Evolutionary conservation across 495 filamentous ascomycete genomes (phyloP), one percentile per base, ranked within the genome.

Genomic region (Aspergillus nanangensis): DNA sequence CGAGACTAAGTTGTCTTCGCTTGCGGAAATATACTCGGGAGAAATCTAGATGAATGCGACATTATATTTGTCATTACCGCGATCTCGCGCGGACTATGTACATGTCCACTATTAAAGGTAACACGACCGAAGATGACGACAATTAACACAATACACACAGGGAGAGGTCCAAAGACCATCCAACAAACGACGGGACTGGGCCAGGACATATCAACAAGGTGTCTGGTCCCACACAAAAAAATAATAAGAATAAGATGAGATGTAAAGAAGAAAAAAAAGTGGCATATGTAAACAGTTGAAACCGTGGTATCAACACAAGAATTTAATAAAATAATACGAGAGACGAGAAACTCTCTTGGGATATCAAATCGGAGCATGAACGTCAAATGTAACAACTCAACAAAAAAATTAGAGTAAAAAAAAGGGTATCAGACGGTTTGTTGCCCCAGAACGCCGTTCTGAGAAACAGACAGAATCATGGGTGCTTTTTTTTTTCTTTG

Each of bases 391-490:
- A 39, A 5, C 25, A 43, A 38, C 25, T 27, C 8, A 47, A 38
- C 15, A 24, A 39, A 21, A 50, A 17, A 44, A 13, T 24, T 17
- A 17, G 31, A 29, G 41, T 42, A 37, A 46, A 44, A 40, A 14
- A 24, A 55, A 53, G 53, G 57, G 60, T 54, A 61, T 58, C 58
- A 56, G 56, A 57, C 48, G 47, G 57, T 45, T 57, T 56, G 56
- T 51, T 60, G 61, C 50, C 56, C 55, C 53, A 50, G 59, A 64
- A 65, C 61, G 55, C 65, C 58, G 48, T 49, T 61, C 57, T 62
- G 51, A 52, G 50, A 49, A 47, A 41, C 52, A 50, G 38, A 41
- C 44, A 50, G 46, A 48, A 54, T 37, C 32, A 50, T 43, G 44
- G 46, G 20, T 36, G 17, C 22, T 45, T 37, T 15, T 45, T 45